Percentiles rank a stretch among this genome's conserved stretches.
phyloP scores from a whole-genome alignment of 1,284 basidiomycete genomes.

The Phellopilus nigrolimitatus region DNA sequence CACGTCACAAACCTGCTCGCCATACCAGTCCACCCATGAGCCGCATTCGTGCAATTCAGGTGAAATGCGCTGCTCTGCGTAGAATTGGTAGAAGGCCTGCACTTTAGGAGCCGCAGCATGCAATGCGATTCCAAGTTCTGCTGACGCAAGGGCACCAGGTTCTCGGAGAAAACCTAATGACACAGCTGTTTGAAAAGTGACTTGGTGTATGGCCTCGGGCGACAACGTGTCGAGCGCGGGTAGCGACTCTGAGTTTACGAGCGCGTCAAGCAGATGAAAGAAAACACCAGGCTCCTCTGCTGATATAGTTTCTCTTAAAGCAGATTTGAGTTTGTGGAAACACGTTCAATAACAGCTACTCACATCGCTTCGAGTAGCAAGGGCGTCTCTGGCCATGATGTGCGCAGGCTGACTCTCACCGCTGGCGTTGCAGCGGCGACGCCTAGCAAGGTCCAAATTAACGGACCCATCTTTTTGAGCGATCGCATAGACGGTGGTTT shows the following conservation, averaged over 20 bases:
- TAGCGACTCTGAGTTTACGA: slow-evolving; percentile 49
- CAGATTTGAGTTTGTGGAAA: slow-evolving; percentile 14
- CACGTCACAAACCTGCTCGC: slow-evolving; percentile 67
- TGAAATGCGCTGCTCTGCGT: slow-evolving; percentile 34
- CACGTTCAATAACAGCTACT: slow-evolving; percentile 32
- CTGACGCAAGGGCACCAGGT: slow-evolving; percentile 43
- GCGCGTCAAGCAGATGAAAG: slow-evolving; percentile 61
- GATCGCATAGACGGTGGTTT: no score
- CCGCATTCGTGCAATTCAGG: slow-evolving; percentile 45
- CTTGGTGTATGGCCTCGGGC: slow-evolving; percentile 50
- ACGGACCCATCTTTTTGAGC: no score
- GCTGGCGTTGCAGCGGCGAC: slow-evolving; percentile 48
- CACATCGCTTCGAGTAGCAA: slow-evolving; percentile 81
- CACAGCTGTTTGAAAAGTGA: slow-evolving; percentile 47
- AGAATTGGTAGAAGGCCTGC: slow-evolving; percentile 69
- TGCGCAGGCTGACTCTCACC: slow-evolving; percentile 72
- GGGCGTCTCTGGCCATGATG: slow-evolving; percentile 77
- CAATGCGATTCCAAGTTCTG: slow-evolving; percentile 61
- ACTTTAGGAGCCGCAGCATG: slow-evolving; percentile 68
- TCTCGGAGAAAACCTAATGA: slow-evolving; percentile 44
- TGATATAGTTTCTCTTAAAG: slow-evolving; percentile 52
- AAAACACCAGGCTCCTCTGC: slow-evolving; percentile 63
- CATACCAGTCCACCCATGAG: slow-evolving; percentile 89
- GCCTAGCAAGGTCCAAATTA: slow-evolving; percentile 9
- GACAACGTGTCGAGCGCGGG: slow-evolving; percentile 35